Conservation (phyloP, 2,329 filamentous ascomycete species). For the Microcyclospora pomicola region DNA sequence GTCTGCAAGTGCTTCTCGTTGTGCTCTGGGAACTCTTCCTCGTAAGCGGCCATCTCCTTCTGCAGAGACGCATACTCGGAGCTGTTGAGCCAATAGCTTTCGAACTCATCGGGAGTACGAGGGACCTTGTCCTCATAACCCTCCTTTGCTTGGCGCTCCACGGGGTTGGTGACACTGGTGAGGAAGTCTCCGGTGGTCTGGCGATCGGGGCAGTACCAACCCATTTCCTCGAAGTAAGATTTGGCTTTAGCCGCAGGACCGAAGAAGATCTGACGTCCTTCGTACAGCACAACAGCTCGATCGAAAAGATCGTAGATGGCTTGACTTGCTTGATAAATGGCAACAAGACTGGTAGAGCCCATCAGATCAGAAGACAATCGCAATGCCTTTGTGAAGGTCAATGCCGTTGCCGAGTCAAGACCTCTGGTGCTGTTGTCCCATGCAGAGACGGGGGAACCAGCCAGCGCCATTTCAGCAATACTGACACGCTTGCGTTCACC, state of each 20-base stretch:
- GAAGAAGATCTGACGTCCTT: conserved; percentile 66
- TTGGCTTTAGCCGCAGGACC: conserved; percentile 48
- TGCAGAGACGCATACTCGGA: conserved; percentile 31
- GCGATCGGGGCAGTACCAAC: conserved; percentile 52
- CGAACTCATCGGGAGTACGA: conserved; percentile 57
- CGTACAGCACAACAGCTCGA: conserved; percentile 60
- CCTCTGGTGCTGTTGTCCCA: conserved; percentile 39
- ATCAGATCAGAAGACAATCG: conserved; percentile 36
- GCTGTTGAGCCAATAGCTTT: conserved; percentile 35
- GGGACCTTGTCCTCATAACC: conserved; percentile 51
- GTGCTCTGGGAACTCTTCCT: conserved; percentile 33
- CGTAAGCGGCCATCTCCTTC: conserved; percentile 38
- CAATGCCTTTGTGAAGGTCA: conserved; percentile 44
- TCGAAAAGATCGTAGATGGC: conserved; percentile 54
- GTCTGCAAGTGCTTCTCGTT: conserved; percentile 28
- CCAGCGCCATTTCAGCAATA: conserved; percentile 42
- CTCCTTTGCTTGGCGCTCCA: conserved; percentile 40
- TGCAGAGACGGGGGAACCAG: conserved; percentile 25
- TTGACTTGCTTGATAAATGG: conserved; percentile 41
- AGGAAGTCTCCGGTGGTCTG: conserved; percentile 59
- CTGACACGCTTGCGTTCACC: conserved; percentile 41
- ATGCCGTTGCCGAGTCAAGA: conserved; percentile 42
- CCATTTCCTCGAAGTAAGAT: conserved; percentile 53
- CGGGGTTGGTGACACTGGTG: conserved; percentile 52
- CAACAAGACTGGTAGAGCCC: conserved; percentile 39